Base-by-base conservation (phyloP, 2,329 filamentous ascomycete genomes). In the Exserohilum turcica region DNA sequence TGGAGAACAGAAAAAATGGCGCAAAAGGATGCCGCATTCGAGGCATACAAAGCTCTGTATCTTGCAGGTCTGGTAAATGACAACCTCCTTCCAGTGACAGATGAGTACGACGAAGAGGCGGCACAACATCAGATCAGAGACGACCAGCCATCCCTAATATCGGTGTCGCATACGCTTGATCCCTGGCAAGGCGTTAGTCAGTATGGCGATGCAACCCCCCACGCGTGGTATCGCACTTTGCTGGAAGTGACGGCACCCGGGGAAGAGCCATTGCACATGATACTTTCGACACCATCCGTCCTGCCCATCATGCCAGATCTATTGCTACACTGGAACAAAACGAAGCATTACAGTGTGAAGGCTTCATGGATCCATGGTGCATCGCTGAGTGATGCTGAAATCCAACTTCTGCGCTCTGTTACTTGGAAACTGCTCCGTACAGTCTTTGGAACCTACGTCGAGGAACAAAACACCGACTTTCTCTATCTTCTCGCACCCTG, bases 21-120 rank as follows among this genome's bases (percentile, higher is more conserved):
- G 0, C 86, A 80, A 61, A 91, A 89, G 66, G 93, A 97, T 72
- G 91, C 88, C 1, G 89, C 91, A 0, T 94, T 96, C 56, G 84
- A 90, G 65, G 90, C 92, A 1, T 96, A 92, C 66, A 75, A 84
- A 18, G 79, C 79, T 5, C 78, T 97, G 0, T 86, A 93, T 67
- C 63, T 83, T 6, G 87, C 83, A 21, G 88, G 88, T 0, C 77
- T 97, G 5, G 74, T 97, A 1, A 92, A 90, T 56, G 84, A 95
- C 12, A 81, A 96, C 63, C 75, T 97, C 0, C 78, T 96, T 35
- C 93, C 93, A 75, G 7, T 76, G 81, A 52, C 64, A 49, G 60
- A 59, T 42, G 65, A 70, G 24, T 42, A 44, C 5, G 53, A 65
- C n/a, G 54, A 59, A 16, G 21, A 62, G 8, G 56, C 36, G 19